Conservation (phyloP, 2,329 filamentous ascomycete species). For the Emericellopsis cladophorae region DNA sequence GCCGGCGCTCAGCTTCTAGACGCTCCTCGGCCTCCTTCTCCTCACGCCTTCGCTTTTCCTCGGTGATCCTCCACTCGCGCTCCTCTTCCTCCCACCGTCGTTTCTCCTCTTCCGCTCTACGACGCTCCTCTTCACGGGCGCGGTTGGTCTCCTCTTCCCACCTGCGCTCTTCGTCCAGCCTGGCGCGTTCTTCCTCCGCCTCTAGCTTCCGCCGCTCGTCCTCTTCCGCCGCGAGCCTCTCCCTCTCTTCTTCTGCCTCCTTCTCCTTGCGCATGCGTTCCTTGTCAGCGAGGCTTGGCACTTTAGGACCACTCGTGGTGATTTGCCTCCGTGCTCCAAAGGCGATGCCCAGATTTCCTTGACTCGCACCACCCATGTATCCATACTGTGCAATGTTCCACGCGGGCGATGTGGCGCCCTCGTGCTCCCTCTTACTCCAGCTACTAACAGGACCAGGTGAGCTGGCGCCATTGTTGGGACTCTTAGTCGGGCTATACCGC, state of each 20-base stretch:
- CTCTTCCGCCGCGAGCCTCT: conserved; percentile 40
- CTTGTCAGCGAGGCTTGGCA: conserved; percentile 76
- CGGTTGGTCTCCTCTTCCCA: conserved; percentile 55
- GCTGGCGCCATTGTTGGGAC: conserved; percentile 40
- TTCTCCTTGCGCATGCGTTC: conserved; percentile 51
- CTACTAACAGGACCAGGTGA: conserved; percentile 56
- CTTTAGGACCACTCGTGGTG: conserved; percentile 64
- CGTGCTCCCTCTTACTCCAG: conserved; percentile 81
- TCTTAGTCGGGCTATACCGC: conserved; percentile 50
- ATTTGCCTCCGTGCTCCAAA: conserved; percentile 91
- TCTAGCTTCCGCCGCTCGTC: conserved; percentile 33
- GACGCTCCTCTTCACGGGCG: conserved; percentile 45
- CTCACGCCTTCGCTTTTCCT: conserved; percentile 57
- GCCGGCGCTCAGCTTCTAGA: conserved; percentile 52
- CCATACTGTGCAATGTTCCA: conserved; percentile 99
- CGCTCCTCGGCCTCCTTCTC: conserved; percentile 61
- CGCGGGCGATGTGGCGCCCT: conserved; percentile 69
- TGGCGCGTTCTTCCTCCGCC: conserved; percentile 43
- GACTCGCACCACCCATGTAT: conserved; percentile 94
- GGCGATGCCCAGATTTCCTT: conserved; percentile 85
- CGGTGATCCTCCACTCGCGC: conserved; percentile 62
- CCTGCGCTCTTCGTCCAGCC: conserved; percentile 48
- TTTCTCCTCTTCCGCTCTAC: conserved; percentile 53
- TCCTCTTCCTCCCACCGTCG: conserved; percentile 69
- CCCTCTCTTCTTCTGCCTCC: conserved; percentile 46